Evolutionary conservation across 1,284 basidiomycete genomes (phyloP).

Genomic region (Puccinia hordei): DNA sequence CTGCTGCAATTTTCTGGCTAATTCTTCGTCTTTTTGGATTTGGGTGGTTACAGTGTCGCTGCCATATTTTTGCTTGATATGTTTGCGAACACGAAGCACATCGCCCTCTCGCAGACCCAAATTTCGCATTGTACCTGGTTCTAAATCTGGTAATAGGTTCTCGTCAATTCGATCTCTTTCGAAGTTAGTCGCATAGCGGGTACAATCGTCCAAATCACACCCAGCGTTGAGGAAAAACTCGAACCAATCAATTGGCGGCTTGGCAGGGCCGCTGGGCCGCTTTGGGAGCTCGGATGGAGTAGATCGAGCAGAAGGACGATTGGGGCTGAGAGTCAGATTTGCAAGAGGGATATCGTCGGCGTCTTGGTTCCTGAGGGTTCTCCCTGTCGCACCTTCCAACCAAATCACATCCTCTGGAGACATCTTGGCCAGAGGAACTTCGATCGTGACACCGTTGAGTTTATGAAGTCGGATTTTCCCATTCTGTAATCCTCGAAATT

Average conservation of each 20-base stretch:
- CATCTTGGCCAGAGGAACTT: conserved; percentile 97
- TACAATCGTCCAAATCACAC: conserved; percentile 95
- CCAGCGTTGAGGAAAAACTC: conserved; percentile 97
- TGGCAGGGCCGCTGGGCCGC: conserved; percentile 56
- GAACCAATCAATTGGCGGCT: conserved; percentile 85
- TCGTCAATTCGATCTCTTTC: conserved; percentile 97
- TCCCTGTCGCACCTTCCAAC: conserved; percentile 70
- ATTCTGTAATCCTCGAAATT: conserved; percentile 83
- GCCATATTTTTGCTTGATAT: conserved; percentile 64
- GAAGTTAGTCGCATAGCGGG: conserved; percentile 87
- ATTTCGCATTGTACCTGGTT: conserved; percentile 80
- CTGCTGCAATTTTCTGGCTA: conserved; percentile 77
- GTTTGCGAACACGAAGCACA: conserved; percentile 90
- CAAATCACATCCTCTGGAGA: conserved; percentile 82
- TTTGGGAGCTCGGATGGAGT: conserved; percentile 55
- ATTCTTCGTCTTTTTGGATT: conserved; percentile 75
- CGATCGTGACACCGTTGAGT: conserved; percentile 94
- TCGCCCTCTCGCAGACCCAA: conserved; percentile 95
- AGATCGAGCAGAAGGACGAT: conserved; percentile 54
- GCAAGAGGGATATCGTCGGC: conserved; percentile 79
- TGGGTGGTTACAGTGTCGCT: conserved; percentile 64
- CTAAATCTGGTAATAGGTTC: conserved; percentile 83
- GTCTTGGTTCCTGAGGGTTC: conserved; percentile 57
- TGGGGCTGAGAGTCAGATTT: conserved; percentile 59
- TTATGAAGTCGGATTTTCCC: conserved; percentile 96